Percentiles rank a stretch among this genome's conserved stretches.
Evolutionary conservation across 768 basidiomycete species (phyloP).

Genomic region (Pulveroboletus sp.): DNA sequence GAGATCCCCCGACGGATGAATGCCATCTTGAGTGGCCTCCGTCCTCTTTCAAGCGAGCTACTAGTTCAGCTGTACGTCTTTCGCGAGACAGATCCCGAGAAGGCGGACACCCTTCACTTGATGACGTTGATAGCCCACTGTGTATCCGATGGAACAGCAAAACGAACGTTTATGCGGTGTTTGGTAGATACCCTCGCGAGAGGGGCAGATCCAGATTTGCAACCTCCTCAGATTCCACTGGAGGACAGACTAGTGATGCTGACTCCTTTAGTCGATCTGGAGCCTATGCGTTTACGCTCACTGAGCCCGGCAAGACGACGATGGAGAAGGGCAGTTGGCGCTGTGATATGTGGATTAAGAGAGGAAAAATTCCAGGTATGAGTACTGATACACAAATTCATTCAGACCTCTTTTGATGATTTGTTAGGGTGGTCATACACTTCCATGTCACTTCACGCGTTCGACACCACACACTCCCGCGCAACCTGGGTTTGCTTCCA

Average conservation of each 20-base stretch:
- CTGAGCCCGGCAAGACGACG: slow-evolving; percentile 36
- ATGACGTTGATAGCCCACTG: slow-evolving; percentile 45
- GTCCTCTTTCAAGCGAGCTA: slow-evolving; percentile 39
- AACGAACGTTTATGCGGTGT: slow-evolving; percentile 36
- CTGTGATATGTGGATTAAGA: slow-evolving; percentile 34
- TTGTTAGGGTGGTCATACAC: slow-evolving; percentile 54
- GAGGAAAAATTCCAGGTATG: slow-evolving; percentile 36
- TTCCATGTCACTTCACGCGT: slow-evolving; percentile 42
- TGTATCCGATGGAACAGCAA: slow-evolving; percentile 46
- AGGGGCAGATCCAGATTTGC: neutral
- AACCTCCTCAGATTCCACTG: slow-evolving; percentile 23
- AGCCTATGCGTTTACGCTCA: slow-evolving; percentile 27
- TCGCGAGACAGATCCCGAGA: slow-evolving; percentile 31
- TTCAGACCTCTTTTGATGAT: neutral
- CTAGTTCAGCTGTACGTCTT: slow-evolving; percentile 41
- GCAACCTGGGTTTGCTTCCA: slow-evolving; percentile 23
- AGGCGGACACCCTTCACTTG: slow-evolving; percentile 37
- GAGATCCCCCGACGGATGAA: slow-evolving; percentile 33
- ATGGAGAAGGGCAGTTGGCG: slow-evolving; percentile 46
- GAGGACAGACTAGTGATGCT: slow-evolving; percentile 41
- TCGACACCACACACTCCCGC: slow-evolving; percentile 38
- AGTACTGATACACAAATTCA: neutral
- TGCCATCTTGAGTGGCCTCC: slow-evolving; percentile 31
- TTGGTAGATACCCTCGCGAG: slow-evolving; percentile 36
- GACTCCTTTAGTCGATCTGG: slow-evolving; percentile 36